Conservation (phyloP, 495 filamentous ascomycete genomes). For the Neurospora intermedia region DNA sequence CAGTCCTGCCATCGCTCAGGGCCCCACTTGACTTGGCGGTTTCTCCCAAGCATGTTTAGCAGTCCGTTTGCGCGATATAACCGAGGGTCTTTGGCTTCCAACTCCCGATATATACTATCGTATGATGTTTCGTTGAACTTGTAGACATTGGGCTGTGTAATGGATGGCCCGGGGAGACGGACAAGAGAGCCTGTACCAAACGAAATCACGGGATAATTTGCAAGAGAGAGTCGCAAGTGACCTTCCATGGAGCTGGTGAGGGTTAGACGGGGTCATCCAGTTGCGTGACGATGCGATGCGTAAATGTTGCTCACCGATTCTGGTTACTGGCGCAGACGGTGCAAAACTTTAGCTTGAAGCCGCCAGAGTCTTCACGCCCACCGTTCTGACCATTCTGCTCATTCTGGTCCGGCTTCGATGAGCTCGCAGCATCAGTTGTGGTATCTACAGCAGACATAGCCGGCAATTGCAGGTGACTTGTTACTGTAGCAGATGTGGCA, state of each 20-base stretch:
- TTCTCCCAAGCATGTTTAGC: slow-evolving; percentile 90
- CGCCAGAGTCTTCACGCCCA: slow-evolving; percentile 29
- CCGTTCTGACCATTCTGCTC: slow-evolving; percentile 22
- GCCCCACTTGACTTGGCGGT: slow-evolving; percentile 82
- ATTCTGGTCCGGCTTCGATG: slow-evolving; percentile 13
- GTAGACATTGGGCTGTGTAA: slow-evolving; percentile 93
- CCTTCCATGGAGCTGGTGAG: slow-evolving; percentile 81
- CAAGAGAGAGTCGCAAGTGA: slow-evolving; percentile 75
- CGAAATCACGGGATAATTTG: slow-evolving; percentile 88
- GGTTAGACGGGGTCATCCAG: not conserved
- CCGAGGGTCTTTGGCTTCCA: slow-evolving; percentile 71
- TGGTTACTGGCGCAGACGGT: slow-evolving; percentile 97
- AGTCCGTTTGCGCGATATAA: slow-evolving; percentile 89
- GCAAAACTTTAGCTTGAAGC: slow-evolving; percentile 87
- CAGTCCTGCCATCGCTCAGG: slow-evolving; percentile 99
- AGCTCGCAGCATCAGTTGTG: slow-evolving; percentile 17
- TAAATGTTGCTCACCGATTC: slow-evolving; percentile 55
- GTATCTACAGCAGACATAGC: slow-evolving; percentile 19
- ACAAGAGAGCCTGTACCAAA: slow-evolving; percentile 96
- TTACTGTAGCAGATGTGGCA: not conserved
- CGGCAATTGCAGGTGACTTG: not conserved
- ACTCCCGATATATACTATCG: slow-evolving; percentile 79
- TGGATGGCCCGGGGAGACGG: slow-evolving; percentile 82
- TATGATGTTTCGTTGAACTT: slow-evolving; percentile 93
- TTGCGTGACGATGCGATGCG: not conserved